Base-by-base conservation (phyloP, 305 asterid species). In the Fraxinus ornus region DNA sequence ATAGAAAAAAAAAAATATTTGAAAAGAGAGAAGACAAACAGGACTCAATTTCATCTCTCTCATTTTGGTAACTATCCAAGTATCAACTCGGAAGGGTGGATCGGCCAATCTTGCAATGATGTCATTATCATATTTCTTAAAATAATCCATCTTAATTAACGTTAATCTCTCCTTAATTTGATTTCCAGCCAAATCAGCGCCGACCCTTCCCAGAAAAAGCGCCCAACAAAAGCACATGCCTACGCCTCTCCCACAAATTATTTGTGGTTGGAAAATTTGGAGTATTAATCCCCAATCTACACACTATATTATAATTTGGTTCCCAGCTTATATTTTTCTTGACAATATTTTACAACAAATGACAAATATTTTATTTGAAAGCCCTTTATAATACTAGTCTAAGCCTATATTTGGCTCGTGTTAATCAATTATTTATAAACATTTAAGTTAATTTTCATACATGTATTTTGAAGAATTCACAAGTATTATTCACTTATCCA, bases 211-310 rank as follows among this genome's bases (percentile, higher is more conserved):
- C 72, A 19, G 89, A 86, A 82, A 90, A 86, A 86, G 85, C 86
- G 71, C 88, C 85, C 80, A 89, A 90, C 94, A 88, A 82, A 79
- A 83, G 92, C 97, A 92, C 93, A 90, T 92, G 97, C 85, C 79
- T 47, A 60, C 80, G 77, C 86, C 81, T 80, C 80, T 15, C 75
- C 7, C 4, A 13, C 12, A 30, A 26, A 70, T 70, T 30, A 70
- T 15, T 70, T 0, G 1, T 70, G 30, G 35, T 6, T 13, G 75
- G 9, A 39, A 28, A 24, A 64, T 8, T 26, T 66, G 36, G n/a
- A 22, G 17, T 66, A 66, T 26, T 22, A 66, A 3, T 22, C 15
- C 36, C 19, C 73, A 22, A 26, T 66, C n/a, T 24, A 24, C 33
- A 66, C 17, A 66, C 17, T 66, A 17, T 66, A 3, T 24, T 66